phyloP scores from a whole-genome alignment of 2,329 filamentous ascomycete genomes.

The Rhynchosporium graminicola region DNA sequence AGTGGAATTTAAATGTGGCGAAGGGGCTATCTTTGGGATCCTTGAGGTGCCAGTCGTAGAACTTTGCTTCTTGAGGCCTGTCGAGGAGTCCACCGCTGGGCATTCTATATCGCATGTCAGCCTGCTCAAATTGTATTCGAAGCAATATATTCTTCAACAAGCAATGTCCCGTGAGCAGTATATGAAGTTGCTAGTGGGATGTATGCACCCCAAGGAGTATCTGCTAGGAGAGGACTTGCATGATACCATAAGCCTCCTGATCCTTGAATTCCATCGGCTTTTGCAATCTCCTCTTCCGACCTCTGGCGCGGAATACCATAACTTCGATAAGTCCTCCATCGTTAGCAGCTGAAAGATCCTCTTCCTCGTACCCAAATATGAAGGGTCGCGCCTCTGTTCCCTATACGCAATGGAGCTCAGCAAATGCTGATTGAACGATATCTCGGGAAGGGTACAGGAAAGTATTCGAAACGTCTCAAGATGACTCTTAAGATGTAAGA shows the following conservation, averaged over 20 bases:
- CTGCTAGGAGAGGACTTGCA: conserved; percentile 44
- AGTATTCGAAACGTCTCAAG: too few species aligned
- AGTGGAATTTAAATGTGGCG: conserved; percentile 57
- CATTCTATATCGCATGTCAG: conserved; percentile 43
- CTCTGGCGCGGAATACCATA: conserved; percentile 53
- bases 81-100: conserved; percentile 56
- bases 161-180: neutral
- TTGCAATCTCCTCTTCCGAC: conserved; percentile 47
- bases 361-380: conserved; percentile 45
- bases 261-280: conserved; percentile 47
- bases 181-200: neutral
- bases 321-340: conserved; percentile 59
- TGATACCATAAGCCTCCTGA: conserved; percentile 54
- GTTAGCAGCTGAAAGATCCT: conserved; percentile 44
- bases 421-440: too few species aligned
- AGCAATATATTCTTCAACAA: neutral
- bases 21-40: conserved; percentile 55
- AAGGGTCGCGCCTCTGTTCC: conserved; percentile 54
- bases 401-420: too few species aligned
- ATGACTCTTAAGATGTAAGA: too few species aligned
- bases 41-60: conserved; percentile 54
- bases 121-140: neutral
- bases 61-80: conserved; percentile 51
- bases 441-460: too few species aligned
- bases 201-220: neutral